phyloP scores from a whole-genome alignment of 257 asterid genomes.

The Penstemon barbatus region DNA sequence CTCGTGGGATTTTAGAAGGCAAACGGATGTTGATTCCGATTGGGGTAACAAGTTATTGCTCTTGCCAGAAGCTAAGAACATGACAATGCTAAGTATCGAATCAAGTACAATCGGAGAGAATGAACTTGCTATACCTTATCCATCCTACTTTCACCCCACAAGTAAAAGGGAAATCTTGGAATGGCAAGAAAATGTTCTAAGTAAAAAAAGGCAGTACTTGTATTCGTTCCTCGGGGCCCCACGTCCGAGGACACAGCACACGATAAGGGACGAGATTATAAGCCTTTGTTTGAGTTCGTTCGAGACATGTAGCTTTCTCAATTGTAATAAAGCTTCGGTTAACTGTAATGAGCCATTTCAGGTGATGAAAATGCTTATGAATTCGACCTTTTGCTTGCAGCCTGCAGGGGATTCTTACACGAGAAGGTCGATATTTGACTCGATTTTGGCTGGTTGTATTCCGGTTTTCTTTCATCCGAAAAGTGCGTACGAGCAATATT shows the following conservation, averaged over 20 bases:
- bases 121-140: slow-evolving; percentile 31
- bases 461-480: slow-evolving; percentile 30
- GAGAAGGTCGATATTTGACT: slow-evolving; percentile 20
- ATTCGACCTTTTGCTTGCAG: slow-evolving; percentile 32
- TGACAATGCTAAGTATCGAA: slow-evolving; percentile 32
- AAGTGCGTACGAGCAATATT: slow-evolving; percentile 26
- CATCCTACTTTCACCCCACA: slow-evolving; percentile 28
- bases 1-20: slow-evolving; percentile 29
- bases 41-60: slow-evolving; percentile 29
- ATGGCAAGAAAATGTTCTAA: slow-evolving; percentile 19
- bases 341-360: slow-evolving; percentile 20
- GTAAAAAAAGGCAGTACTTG: slow-evolving; percentile 8
- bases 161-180: not conserved
- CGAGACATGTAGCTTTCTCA: slow-evolving; percentile 13
- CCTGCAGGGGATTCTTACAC: slow-evolving; percentile 32
- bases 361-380: slow-evolving; percentile 20
- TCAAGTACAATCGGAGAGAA: slow-evolving; percentile 16
- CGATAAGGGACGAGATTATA: slow-evolving; percentile 25
- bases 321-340: slow-evolving; percentile 12
- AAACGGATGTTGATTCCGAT: slow-evolving; percentile 13
- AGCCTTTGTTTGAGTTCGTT: slow-evolving; percentile 18
- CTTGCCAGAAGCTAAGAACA: slow-evolving; percentile 18
- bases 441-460: slow-evolving; percentile 33
- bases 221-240: slow-evolving; percentile 23
- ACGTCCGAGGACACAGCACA: slow-evolving; percentile 6